A percentile compares a stretch with the other conserved stretches of the same genome.
Evolutionary conservation across 2,329 filamentous ascomycete genomes (phyloP).

Genomic region (Hymenoscyphus scutula): DNA sequence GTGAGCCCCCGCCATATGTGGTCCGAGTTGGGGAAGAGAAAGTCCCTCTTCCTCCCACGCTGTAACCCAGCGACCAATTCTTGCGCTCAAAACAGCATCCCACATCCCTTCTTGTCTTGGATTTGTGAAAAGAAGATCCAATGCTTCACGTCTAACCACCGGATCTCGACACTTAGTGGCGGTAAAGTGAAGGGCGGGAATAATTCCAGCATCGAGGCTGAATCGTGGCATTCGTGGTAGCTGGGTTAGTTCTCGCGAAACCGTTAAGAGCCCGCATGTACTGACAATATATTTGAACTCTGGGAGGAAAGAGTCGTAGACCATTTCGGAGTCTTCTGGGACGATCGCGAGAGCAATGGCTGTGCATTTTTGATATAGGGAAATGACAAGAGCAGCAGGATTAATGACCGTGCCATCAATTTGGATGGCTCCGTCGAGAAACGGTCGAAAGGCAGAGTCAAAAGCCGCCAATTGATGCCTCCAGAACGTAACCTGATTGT

Average conservation of each 20-base stretch:
- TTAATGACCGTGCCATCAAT: slow-evolving; percentile 25
- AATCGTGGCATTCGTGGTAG: slow-evolving; percentile 46
- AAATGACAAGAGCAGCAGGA: slow-evolving; percentile 27
- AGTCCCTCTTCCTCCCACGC: slow-evolving; percentile 32
- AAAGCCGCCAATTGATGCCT: slow-evolving; percentile 25
- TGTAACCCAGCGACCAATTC: slow-evolving; percentile 30
- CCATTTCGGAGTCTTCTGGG: slow-evolving; percentile 27
- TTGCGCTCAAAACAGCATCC: slow-evolving; percentile 44
- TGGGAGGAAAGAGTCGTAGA: slow-evolving; percentile 27
- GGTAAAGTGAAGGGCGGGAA: slow-evolving; percentile 64
- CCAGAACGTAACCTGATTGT: slow-evolving; percentile 19
- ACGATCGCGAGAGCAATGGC: slow-evolving; percentile 25
- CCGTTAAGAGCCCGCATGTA: slow-evolving; percentile 23
- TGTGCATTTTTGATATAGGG: slow-evolving; percentile 26
- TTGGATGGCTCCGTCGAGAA: slow-evolving; percentile 26
- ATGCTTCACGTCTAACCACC: slow-evolving; percentile 55
- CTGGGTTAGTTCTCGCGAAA: slow-evolving; percentile 12
- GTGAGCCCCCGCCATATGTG: neutral
- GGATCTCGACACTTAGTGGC: slow-evolving; percentile 64
- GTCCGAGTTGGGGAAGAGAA: neutral
- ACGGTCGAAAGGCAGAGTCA: slow-evolving; percentile 27
- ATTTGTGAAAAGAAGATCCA: slow-evolving; percentile 56
- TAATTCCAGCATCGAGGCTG: slow-evolving; percentile 61
- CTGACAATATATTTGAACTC: slow-evolving; percentile 29
- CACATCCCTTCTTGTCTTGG: slow-evolving; percentile 67